Evolutionary conservation across 495 filamentous ascomycete genomes (phyloP), one percentile per base, ranked within the genome.

Genomic region (Podospora bellae-mahoneyi): DNA sequence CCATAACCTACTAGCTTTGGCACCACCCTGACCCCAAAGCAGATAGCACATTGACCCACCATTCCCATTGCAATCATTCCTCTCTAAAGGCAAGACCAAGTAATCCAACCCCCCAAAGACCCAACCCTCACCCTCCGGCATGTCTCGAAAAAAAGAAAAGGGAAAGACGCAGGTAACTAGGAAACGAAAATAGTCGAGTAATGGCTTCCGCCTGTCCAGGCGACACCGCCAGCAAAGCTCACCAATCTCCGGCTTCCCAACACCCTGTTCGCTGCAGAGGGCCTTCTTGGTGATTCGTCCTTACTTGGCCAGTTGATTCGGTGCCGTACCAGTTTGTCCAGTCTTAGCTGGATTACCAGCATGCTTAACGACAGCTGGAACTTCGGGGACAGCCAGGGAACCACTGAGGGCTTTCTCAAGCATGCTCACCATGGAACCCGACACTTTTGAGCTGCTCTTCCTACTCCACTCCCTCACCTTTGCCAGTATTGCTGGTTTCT

Each of bases 381-480:
- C 39, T 2, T 48, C 13, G 39, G 39, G 39, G 13, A 48, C 15
- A 48, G 39, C 39, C 39, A 48, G 13, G 39, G 13, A 10, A 3
- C 39, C 15, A 13, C 2, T 48, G 6, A 48, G 39, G 39, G 9
- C 39, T 16, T 10, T 13, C 39, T 48, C 39, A 18, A 48, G 39
- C 9, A 10, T 2, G 9, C 6, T 2, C 5, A 48, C 39, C 39
- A 48, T 10, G 9, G 5, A 2, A 48, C 9, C 7, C 1, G 2
- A 0, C 2, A 48, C 15, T 13, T 0, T 16, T 10, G 39, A 5
- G 7, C 39, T 48, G 15, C 6, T 5, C 39, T 48, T 48, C 5
- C 15, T 48, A 3, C 13, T 54, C 71, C 73, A 73, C 66, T 67
- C 53, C 16, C 32, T 63, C 23, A 65, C 69, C 30, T 58, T 71